Evolutionary conservation across 1,139 yeast species (phyloP).

Genomic region (Saccharomyces pastorianus): DNA sequence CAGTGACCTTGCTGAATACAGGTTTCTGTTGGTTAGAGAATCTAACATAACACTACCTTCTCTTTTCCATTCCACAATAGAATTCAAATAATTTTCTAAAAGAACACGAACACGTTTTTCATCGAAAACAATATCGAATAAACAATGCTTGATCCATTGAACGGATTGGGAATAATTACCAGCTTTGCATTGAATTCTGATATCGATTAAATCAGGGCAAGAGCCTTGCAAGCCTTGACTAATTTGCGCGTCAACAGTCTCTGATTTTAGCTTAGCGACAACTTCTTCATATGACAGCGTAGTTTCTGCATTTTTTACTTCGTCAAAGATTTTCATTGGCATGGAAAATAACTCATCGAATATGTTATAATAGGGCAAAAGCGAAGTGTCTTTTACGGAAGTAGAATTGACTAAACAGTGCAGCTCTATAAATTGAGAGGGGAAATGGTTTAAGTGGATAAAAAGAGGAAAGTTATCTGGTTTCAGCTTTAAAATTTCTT

Average conservation of each 20-base stretch:
- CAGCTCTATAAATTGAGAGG: constrained; percentile 74
- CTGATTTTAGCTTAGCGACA: constrained; percentile 61
- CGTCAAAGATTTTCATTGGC: constrained; percentile 43
- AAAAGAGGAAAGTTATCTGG: constrained; percentile 56
- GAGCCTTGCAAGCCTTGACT: constrained; percentile 53
- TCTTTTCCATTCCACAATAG: constrained; percentile 74
- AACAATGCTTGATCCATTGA: constrained; percentile 62
- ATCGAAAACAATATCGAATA: constrained; percentile 64
- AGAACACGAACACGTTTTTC: constrained; percentile 60
- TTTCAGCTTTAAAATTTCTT: constrained; percentile 30
- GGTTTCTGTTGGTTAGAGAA: constrained; percentile 49
- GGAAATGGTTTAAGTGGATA: constrained; percentile 70
- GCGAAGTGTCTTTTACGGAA: constrained; percentile 42
- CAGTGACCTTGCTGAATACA: constrained; percentile 52
- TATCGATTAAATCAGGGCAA: constrained; percentile 55
- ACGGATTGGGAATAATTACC: constrained; percentile 61
- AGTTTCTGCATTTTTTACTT: constrained; percentile 46
- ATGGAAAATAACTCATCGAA: constrained; percentile 61
- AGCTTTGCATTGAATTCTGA: constrained; percentile 55
- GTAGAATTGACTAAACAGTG: constrained; percentile 58
- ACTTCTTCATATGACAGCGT: constrained; percentile 62
- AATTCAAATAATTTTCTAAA: constrained; percentile 65
- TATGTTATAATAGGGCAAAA: constrained; percentile 61
- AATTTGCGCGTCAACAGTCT: constrained; percentile 53
- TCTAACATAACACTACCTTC: constrained; percentile 65